Evolutionary conservation across 106 monocot species (phyloP).

Genomic region (Amphibolis antarctica): DNA sequence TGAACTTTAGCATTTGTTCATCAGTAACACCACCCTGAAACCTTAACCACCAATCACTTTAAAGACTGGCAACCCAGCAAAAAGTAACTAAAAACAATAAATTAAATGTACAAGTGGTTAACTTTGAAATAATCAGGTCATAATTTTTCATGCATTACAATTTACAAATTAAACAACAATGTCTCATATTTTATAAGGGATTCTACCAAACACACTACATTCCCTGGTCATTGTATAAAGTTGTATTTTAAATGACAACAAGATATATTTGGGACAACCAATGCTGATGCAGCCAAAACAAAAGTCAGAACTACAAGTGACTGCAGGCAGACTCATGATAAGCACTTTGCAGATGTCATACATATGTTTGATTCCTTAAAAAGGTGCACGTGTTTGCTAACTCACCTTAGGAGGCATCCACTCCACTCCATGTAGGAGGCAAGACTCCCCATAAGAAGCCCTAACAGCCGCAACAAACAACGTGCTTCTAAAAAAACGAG

Average conservation of each 20-base stretch:
- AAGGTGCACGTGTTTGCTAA: background rate
- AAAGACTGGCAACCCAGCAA: background rate
- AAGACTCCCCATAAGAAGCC: conserved; percentile 92
- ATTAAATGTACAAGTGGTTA: background rate
- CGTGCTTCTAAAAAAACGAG: conserved; percentile 89
- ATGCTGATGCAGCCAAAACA: background rate
- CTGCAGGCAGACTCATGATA: background rate
- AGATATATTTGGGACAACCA: too few relatives aligned
- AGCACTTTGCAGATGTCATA: background rate
- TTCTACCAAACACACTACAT: too few relatives aligned
- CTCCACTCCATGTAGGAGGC: conserved; percentile 86
- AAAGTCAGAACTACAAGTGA: background rate
- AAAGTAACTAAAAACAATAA: background rate
- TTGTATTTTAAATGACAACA: too few relatives aligned
- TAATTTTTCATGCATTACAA: too few relatives aligned
- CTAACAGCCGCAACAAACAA: conserved; percentile 96
- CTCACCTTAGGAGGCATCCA: conserved; percentile 99
- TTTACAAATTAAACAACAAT: too few relatives aligned
- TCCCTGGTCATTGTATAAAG: too few relatives aligned
- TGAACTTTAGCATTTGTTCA: conserved; percentile 88
- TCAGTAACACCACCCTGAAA: conserved; percentile 95
- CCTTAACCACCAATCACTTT: conserved; percentile 36
- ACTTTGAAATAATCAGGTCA: background rate
- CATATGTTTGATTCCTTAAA: background rate
- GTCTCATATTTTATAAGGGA: too few relatives aligned